These are phyloP conservation scores for Didymella arachidicola DNA, from an alignment of 2,329 filamentous ascomycete genomes.

Conservation along the genomic window DNA sequence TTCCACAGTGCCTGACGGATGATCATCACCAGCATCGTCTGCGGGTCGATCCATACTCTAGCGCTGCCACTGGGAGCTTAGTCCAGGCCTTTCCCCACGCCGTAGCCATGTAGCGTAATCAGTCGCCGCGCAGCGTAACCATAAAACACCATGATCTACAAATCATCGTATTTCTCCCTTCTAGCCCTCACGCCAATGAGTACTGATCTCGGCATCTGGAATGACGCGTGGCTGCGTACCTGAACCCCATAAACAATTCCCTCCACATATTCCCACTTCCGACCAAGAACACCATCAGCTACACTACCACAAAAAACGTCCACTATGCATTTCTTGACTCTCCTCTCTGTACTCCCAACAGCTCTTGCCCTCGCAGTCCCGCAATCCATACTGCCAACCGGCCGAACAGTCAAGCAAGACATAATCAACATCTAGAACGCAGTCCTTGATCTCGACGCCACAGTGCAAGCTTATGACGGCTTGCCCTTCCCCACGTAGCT, in stretches of 20 bases:
- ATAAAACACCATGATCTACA: conserved; percentile 2
- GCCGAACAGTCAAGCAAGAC: conserved; percentile 24
- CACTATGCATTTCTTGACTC: conserved; percentile 1
- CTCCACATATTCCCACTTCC: neutral
- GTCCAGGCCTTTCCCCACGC: neutral
- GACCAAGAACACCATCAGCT: neutral
- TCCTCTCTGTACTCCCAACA: conserved; percentile 1
- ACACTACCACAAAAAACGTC: neutral
- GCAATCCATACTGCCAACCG: conserved; percentile 18
- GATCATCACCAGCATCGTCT: conserved; percentile 10
- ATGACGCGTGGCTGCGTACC: neutral
- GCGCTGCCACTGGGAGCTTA: conserved; percentile 1
- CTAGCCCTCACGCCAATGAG: neutral
- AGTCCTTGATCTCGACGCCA: conserved; percentile 23
- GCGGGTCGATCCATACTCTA: conserved; percentile 4
- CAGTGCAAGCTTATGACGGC: conserved; percentile 17
- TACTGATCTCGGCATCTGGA: conserved; percentile 1
- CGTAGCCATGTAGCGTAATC: conserved; percentile 2
- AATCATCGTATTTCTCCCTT: neutral
- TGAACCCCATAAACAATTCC: neutral
- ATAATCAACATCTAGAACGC: conserved; percentile 30
- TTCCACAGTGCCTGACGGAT: neutral
- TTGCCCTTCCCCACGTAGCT: conserved; percentile 16
- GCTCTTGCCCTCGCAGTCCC: conserved; percentile 8
- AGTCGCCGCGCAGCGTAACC: conserved; percentile 1